Evolutionary conservation across 768 basidiomycete genomes (phyloP).

Genomic region (Cytidiella melzeri): DNA sequence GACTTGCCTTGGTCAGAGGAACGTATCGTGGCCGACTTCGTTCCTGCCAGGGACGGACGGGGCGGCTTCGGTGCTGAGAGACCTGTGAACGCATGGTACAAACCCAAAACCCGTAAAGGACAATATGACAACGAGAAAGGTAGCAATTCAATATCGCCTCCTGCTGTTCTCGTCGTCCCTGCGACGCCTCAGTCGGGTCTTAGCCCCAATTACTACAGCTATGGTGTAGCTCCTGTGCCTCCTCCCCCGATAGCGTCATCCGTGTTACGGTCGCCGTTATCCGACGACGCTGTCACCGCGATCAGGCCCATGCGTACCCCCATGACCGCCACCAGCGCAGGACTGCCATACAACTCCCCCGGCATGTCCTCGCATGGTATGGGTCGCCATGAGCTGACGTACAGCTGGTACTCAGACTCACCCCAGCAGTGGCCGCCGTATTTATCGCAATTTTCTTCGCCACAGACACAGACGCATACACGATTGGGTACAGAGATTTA

Average conservation of each 20-base stretch:
- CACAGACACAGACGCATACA: background rate
- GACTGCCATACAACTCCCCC: slow-evolving; percentile 2
- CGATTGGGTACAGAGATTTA: background rate
- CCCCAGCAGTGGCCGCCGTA: slow-evolving; percentile 3
- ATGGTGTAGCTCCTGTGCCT: background rate
- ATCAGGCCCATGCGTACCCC: slow-evolving; percentile 9
- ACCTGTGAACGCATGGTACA: slow-evolving; percentile 6
- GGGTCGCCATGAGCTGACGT: slow-evolving; percentile 4
- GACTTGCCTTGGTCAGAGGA: slow-evolving; percentile 5
- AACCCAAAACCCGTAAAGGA: background rate
- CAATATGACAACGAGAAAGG: slow-evolving; percentile 4
- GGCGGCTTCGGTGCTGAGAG: slow-evolving; percentile 3
- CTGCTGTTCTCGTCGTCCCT: slow-evolving; percentile 6
- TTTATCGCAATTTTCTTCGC: slow-evolving; percentile 1
- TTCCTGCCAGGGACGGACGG: slow-evolving; percentile 9
- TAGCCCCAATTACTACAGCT: background rate
- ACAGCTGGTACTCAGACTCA: slow-evolving; percentile 12
- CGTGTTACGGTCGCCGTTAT: slow-evolving; percentile 2
- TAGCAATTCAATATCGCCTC: background rate
- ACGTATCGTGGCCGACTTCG: slow-evolving; percentile 9
- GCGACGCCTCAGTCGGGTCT: slow-evolving; percentile 3
- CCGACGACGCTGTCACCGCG: slow-evolving; percentile 7
- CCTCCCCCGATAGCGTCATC: background rate
- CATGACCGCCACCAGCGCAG: slow-evolving; percentile 8
- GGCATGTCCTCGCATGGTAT: slow-evolving; percentile 10